These are phyloP conservation scores for Zea mays DNA, from an alignment of 176 grass and related monocot species.

Conservation along the genomic window Zm-B73-REFERENCE-NAM-5.0 NC_050101.1:158879001-158879500, in stretches of 20 bases:
- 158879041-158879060: conserved; percentile 66
- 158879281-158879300: conserved; percentile 46
- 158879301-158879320: conserved; percentile 35
- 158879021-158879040: not conserved
- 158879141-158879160: conserved; percentile 35
- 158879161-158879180: conserved; percentile 5
- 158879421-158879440: not conserved
- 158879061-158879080: conserved; percentile 99
- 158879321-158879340: conserved; percentile 5
- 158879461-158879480: too few species aligned
- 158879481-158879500: too few species aligned
- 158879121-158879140: conserved; percentile 74
- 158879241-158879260: conserved; percentile 34
- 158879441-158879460: not conserved
- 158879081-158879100: conserved; percentile 91
- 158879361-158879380: conserved; percentile 51
- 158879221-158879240: conserved; percentile 34
- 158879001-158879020: not conserved
- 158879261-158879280: conserved; percentile 29
- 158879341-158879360: conserved; percentile 42
- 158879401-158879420: conserved; percentile 38
- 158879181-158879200: conserved; percentile 61
- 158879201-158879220: conserved; percentile 37
- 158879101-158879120: conserved; percentile 91
- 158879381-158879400: conserved; percentile 34